Conservation (phyloP, 306 rosid genomes). For the Prunus campanulata region DNA sequence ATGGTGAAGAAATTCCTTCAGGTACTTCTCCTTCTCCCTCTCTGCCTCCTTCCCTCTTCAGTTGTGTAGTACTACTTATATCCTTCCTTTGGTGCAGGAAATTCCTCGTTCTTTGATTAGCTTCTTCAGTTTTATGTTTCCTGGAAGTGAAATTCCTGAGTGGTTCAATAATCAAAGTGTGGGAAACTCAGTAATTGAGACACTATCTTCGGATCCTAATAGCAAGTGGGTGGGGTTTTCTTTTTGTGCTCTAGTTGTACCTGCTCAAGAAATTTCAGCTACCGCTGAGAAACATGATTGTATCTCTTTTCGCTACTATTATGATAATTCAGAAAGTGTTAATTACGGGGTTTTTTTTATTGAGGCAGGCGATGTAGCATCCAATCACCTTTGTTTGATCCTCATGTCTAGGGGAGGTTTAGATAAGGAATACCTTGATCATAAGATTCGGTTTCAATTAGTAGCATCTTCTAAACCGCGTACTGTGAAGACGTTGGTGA, state of each 20-base stretch:
- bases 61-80: too few species aligned
- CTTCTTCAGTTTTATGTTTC: not conserved
- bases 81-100: not conserved
- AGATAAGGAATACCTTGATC: too few species aligned
- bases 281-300: too few species aligned
- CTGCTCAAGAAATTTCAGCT: too few species aligned
- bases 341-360: too few species aligned
- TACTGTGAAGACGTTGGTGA: not conserved
- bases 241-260: not conserved
- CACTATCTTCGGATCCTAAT: not conserved
- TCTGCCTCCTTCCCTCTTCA: too few species aligned
- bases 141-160: slow-evolving; percentile 8
- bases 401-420: not conserved
- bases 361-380: not conserved
- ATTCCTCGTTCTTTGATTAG: not conserved
- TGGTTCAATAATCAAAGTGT: not conserved
- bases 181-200: not conserved
- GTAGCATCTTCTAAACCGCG: too few species aligned
- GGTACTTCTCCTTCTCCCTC: too few species aligned
- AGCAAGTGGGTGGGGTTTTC: not conserved
- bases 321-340: too few species aligned
- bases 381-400: not conserved
- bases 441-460: not conserved
- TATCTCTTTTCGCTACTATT: too few species aligned
- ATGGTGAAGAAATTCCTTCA: too few species aligned